Conservation (phyloP, 192 early-diverging fungal genomes). For the Pecoramyces ruminantium region DNA sequence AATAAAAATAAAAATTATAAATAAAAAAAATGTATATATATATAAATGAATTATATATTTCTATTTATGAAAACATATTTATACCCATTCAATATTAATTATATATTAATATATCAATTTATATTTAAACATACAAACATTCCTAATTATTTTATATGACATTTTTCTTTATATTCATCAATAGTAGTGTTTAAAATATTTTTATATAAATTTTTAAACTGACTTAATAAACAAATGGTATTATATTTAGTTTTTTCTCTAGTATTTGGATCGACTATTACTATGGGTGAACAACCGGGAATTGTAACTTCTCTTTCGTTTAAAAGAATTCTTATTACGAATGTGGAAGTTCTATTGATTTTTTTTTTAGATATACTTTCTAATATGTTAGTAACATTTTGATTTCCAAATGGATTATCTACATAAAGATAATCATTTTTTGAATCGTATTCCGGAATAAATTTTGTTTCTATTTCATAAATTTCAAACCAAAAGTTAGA, state of each 20-base stretch:
- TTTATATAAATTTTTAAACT: not conserved
- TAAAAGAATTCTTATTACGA: not conserved
- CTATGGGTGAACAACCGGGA: not conserved
- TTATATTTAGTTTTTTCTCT: not conserved
- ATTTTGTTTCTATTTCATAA: not conserved
- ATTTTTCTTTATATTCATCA: not conserved
- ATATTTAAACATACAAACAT: too few species aligned
- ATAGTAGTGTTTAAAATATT: not conserved
- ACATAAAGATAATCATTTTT: not conserved
- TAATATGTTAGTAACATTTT: not conserved
- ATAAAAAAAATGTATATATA: too few species aligned
- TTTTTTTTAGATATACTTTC: not conserved
- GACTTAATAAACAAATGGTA: not conserved
- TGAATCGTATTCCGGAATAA: not conserved
- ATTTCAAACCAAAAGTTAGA: not conserved
- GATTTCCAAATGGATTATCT: not conserved
- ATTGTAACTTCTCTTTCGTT: not conserved
- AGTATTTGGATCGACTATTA: not conserved
- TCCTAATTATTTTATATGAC: not conserved
- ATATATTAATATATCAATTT: too few species aligned
- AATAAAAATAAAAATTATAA: too few species aligned
- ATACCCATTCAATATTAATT: too few species aligned
- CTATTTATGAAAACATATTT: too few species aligned
- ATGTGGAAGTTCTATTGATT: too few species aligned
- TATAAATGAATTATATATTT: too few species aligned